Percentiles rank a stretch among this genome's conserved stretches.
Evolutionary conservation across 2,329 filamentous ascomycete genomes (phyloP).

Genomic region (Xylariaceae sp.): DNA sequence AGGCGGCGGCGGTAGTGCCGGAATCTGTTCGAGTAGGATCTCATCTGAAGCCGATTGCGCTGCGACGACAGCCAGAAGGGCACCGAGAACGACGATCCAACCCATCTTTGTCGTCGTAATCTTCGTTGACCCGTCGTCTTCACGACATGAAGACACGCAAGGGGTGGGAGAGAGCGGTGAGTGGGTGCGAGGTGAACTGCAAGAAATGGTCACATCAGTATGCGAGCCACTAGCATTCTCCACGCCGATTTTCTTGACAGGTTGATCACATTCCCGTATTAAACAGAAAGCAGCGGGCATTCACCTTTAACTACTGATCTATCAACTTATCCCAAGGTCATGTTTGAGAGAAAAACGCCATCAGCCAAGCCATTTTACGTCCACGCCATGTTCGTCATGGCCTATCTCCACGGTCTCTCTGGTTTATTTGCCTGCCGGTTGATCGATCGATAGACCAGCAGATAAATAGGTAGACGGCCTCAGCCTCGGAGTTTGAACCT

Average conservation of each 20-base stretch:
- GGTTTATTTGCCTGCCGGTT: not conserved
- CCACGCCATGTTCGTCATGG: not conserved
- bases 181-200: not conserved
- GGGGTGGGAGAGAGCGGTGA: not conserved
- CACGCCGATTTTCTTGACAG: not conserved
- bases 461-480: too few species aligned
- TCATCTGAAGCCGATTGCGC: conserved; percentile 1
- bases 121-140: too few species aligned
- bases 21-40: conserved; percentile 12
- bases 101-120: not conserved
- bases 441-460: too few species aligned
- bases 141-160: not conserved
- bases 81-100: not conserved
- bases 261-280: too few species aligned
- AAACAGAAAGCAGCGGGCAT: too few species aligned
- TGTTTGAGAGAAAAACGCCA: not conserved
- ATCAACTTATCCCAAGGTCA: not conserved
- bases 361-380: not conserved
- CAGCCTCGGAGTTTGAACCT: too few species aligned
- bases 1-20: conserved; percentile 15
- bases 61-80: conserved; percentile 1
- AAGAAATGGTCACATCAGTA: not conserved
- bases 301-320: not conserved
- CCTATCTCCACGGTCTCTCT: not conserved
- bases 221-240: not conserved